Conservation (phyloP, 495 filamentous ascomycete genomes). For the Xylaria intraflava region DNA sequence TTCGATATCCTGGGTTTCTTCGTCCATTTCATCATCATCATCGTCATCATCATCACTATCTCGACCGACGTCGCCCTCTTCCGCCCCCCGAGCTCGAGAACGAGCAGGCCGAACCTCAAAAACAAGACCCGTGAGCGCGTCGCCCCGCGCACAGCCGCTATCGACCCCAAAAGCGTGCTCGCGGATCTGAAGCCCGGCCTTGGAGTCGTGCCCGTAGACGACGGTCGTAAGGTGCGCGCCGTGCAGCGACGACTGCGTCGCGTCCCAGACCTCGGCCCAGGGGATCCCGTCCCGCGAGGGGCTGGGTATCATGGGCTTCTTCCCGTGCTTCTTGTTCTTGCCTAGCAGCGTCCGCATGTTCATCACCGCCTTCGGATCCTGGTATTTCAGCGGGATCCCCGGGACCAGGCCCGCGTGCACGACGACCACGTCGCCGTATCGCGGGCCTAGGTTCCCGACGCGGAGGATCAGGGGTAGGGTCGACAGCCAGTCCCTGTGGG, state of each 20-base stretch:
- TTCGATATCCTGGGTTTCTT: neutral
- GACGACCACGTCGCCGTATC: conserved; percentile 56
- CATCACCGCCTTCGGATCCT: conserved; percentile 80
- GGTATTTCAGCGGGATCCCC: conserved; percentile 58
- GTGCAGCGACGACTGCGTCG: neutral
- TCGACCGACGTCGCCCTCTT: conserved; percentile 4
- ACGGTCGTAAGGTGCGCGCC: conserved; percentile 33
- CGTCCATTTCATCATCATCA: neutral
- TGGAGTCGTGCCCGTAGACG: conserved; percentile 85
- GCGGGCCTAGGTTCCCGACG: conserved; percentile 48
- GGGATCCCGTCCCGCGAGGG: conserved; percentile 49
- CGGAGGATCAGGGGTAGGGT: conserved; percentile 68
- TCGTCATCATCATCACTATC: conserved; percentile 15
- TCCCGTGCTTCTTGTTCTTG: neutral
- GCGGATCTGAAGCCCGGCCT: conserved; percentile 55
- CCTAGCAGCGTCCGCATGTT: conserved; percentile 72
- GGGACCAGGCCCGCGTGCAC: conserved; percentile 84
- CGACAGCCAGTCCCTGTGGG: conserved; percentile 65
- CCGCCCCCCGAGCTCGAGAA: neutral
- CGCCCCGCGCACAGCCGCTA: conserved; percentile 69
- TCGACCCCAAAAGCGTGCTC: conserved; percentile 79
- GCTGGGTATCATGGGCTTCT: conserved; percentile 38
- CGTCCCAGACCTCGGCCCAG: conserved; percentile 58
- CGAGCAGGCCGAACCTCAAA: conserved; percentile 38
- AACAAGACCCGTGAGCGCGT: conserved; percentile 68